Base-by-base conservation (phyloP, 345 rosid genomes). In the Viola odorata region DNA sequence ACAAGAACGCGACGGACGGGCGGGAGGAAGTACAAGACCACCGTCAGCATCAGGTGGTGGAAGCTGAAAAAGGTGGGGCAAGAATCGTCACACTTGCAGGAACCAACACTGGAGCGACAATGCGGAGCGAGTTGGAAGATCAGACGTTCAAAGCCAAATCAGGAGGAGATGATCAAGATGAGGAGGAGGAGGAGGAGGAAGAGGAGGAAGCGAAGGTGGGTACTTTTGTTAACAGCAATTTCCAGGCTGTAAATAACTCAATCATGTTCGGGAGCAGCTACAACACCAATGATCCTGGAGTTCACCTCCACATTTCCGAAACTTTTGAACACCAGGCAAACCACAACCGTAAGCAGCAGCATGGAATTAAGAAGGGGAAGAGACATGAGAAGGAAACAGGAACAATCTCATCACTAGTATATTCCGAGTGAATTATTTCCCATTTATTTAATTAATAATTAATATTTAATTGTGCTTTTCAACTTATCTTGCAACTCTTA, bases 241-340 rank as follows among this genome's bases (percentile, higher is more conserved):
- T 85, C 68, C 98, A 89, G 57, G 86, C 98, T 0, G 83, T 92
- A 37, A 92, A 89, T 77, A 92, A 92, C 68, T 92, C 98, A 2
- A 79, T 92, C 56, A 85, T 89, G 98, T 61, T 92, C 42, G 75
- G 77, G 0, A 84, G 90, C 62, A 65, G 55, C 45, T 83, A 89
- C 79, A 81, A 36, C 68, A 78, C 95, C 54, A 83, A 89, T 58
- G 96, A 92, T 66, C 98, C 98, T 0, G 97, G 98, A 0, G 96
- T 92, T 67, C 97, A 89, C 57, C 53, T 90, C 75, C 91, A 87
- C 16, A 80, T 92, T 50, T 69, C 82, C 2, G 72, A 55, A n/a
- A 0, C 59, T 49, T 32, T 39, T n/a, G 45, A 62, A n/a, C 55
- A 12, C 12, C 37, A 15, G 12, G 54, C 40, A 23, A 17, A 37